Conservation (phyloP, 1,284 basidiomycete species). For the Neolentinus lepideus region DNA sequence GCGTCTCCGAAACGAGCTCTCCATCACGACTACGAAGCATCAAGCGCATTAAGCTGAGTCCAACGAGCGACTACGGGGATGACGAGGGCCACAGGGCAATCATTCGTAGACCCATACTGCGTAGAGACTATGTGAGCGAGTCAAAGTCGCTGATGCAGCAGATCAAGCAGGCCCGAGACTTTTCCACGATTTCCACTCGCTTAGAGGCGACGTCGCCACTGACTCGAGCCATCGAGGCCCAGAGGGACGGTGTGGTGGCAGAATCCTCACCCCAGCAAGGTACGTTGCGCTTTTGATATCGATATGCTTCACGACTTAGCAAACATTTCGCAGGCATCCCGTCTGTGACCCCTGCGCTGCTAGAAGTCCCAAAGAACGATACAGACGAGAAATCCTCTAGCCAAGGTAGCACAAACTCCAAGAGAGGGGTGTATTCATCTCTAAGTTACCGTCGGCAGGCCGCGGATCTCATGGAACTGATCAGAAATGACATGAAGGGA, state of each 20-base stretch:
- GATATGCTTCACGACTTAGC: too few species aligned
- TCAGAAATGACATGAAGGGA: constrained; percentile 67
- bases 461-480: constrained; percentile 76
- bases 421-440: constrained; percentile 41
- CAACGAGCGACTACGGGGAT: constrained; percentile 43
- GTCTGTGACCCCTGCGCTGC: constrained; percentile 3
- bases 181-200: constrained; percentile 63
- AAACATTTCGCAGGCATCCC: too few species aligned
- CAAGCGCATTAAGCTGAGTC: constrained; percentile 71
- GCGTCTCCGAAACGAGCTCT: constrained; percentile 32
- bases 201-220: constrained; percentile 20
- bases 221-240: not conserved
- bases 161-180: constrained; percentile 67
- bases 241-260: not conserved
- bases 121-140: constrained; percentile 67
- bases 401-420: constrained; percentile 14
- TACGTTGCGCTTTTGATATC: not conserved
- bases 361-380: not conserved
- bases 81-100: constrained; percentile 38
- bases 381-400: not conserved
- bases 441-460: constrained; percentile 68
- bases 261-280: not conserved
- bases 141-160: constrained; percentile 67
- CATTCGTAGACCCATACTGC: constrained; percentile 38
- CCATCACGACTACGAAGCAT: constrained; percentile 55